Base-by-base conservation (phyloP, 2,329 filamentous ascomycete genomes). In the Allantophomopsis cytisporea region DNA sequence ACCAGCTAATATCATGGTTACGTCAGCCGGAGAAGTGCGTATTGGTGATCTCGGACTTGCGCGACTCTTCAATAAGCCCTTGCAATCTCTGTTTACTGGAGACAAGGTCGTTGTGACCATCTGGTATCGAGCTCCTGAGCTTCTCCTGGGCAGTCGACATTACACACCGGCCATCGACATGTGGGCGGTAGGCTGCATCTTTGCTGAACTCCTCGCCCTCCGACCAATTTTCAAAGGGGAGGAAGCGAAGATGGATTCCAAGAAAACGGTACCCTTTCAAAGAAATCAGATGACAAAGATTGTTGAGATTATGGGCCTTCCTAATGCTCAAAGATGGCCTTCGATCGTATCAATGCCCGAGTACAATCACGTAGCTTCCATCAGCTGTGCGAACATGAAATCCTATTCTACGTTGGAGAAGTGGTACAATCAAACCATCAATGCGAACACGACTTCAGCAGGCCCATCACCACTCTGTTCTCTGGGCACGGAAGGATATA, bases 221-320 rank as follows among this genome's bases (percentile, higher is more conserved):
- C 73, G 89, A 1, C 91, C 91, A 0, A 96, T 98, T 40, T 98
- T 98, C 60, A 98, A 98, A 56, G 91, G 91, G 0, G 91, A 98
- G 55, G 91, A 98, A 60, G 91, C 91, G 13, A 98, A 98, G 63
- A 95, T 96, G 83, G 91, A 98, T 60, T 84, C 76, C 51, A 98
- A 98, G 61, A 96, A 96, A 63, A 91, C 84, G 1, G 88, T 96
- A 0, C 91, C 91, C 0, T 98, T 98, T 51, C 91, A 98, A 60
- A 76, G 88, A 12, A 95, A 95, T 53, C 91, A 98, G 63, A 96
- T 98, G 89, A 86, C 91, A 55, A 95, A 94, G 62, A 98, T 98
- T 50, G 85, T 94, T 31, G 91, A 98, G 55, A 87, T 98, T 45
- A 80, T 98, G 66, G 91, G 91, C 21, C 65, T 94, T 47, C 91